Percentiles rank a stretch among this genome's conserved stretches.
Evolutionary conservation across 75 land plant species (phyloP).

Genomic region (Picea glauca): DNA sequence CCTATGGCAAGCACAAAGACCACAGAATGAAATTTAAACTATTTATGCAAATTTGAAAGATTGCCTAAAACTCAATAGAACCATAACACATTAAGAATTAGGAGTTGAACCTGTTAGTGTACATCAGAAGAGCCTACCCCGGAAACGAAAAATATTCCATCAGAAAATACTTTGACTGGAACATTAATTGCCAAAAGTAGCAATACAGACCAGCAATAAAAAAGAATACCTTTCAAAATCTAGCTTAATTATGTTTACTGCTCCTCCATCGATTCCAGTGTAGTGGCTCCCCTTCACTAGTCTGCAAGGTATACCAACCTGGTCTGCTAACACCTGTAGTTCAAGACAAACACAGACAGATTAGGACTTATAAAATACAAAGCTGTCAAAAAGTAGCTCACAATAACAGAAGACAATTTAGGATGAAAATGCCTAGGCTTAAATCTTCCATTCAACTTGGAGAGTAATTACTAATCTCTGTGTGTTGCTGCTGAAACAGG

Average conservation of each 20-base stretch:
- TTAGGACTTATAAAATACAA: slow-evolving; percentile 1
- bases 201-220: background rate
- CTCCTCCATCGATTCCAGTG: slow-evolving; percentile 83
- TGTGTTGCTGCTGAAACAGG: background rate
- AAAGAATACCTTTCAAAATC: slow-evolving; percentile 45
- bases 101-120: background rate
- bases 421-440: background rate
- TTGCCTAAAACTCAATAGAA: background rate
- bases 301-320: slow-evolving; percentile 61
- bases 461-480: background rate
- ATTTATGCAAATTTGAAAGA: background rate
- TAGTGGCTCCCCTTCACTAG: slow-evolving; percentile 84
- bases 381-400: background rate
- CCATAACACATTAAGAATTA: background rate
- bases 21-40: background rate
- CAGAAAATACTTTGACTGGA: background rate
- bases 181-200: background rate
- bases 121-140: background rate
- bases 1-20: background rate
- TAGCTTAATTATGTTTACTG: slow-evolving; percentile 66
- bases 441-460: background rate
- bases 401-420: background rate
- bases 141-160: background rate
- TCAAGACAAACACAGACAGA: background rate
- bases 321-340: slow-evolving; percentile 73